These are phyloP conservation scores for Annulohypoxylon moriforme DNA, from an alignment of 495 filamentous ascomycete species.

Conservation along the genomic window DNA sequence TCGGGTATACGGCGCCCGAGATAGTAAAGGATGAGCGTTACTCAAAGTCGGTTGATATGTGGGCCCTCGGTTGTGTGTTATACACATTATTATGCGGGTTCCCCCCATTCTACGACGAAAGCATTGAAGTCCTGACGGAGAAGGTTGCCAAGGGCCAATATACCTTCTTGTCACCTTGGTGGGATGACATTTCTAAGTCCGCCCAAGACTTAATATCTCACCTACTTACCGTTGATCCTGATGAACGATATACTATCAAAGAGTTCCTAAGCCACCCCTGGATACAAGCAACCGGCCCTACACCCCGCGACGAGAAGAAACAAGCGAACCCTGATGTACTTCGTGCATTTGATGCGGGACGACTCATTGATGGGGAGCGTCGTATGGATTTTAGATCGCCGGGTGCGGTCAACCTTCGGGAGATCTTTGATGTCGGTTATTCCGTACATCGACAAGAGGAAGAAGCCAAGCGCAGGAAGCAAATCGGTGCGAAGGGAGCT, in stretches of 20 bases:
- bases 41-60: constrained; percentile 99
- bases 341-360: constrained; percentile 65
- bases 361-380: constrained; percentile 68
- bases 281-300: constrained; percentile 73
- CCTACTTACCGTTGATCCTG: constrained; percentile 90
- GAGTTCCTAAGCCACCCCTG: constrained; percentile 93
- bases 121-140: constrained; percentile 95
- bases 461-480: constrained; percentile 90
- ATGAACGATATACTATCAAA: constrained; percentile 87
- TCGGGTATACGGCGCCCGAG: constrained; percentile 98
- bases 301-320: constrained; percentile 72
- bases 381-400: constrained; percentile 96
- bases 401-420: constrained; percentile 92
- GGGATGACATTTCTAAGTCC: constrained; percentile 97
- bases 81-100: constrained; percentile 98
- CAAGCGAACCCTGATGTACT: constrained; percentile 55
- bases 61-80: constrained; percentile 95
- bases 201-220: constrained; percentile 95
- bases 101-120: constrained; percentile 98
- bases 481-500: constrained; percentile 69
- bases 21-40: constrained; percentile 99
- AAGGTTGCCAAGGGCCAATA: constrained; percentile 98
- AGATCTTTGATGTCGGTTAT: constrained; percentile 97
- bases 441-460: constrained; percentile 97
- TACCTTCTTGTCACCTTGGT: constrained; percentile 98